phyloP scores from a whole-genome alignment of 129 eudicot genomes.

The Flaveria sonorensis region DNA sequence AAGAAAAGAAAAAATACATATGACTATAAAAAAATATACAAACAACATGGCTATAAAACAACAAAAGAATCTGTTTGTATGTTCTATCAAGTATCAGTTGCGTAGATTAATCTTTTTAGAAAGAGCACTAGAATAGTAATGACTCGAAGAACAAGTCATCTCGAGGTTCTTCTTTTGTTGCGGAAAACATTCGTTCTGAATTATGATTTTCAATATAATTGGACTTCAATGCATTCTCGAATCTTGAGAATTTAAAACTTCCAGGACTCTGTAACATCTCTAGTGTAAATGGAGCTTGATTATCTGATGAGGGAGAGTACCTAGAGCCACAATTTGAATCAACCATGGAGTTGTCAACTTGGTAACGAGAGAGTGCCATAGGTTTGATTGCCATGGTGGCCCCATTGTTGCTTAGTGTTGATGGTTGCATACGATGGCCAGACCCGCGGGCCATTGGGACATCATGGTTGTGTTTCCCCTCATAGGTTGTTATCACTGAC shows the following conservation, averaged over 20 bases:
- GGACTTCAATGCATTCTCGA: slow-evolving; percentile 46
- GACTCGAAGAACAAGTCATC: slow-evolving; percentile 68
- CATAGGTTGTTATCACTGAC: slow-evolving; percentile 88
- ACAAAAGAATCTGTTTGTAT: slow-evolving; percentile 40
- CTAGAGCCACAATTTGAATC: slow-evolving; percentile 33
- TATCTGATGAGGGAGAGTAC: slow-evolving; percentile 33
- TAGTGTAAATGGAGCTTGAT: slow-evolving; percentile 51
- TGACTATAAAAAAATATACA: slow-evolving; percentile 25
- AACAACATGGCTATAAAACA: slow-evolving; percentile 35
- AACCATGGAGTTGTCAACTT: slow-evolving; percentile 32
- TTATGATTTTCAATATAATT: slow-evolving; percentile 41
- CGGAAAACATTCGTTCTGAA: slow-evolving; percentile 39
- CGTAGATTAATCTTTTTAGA: slow-evolving; percentile 11
- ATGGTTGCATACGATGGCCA: slow-evolving; percentile 46
- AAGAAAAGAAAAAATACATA: background rate
- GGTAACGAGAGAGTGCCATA: slow-evolving; percentile 40
- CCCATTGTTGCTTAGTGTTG: slow-evolving; percentile 30
- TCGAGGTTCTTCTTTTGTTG: slow-evolving; percentile 72
- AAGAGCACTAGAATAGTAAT: slow-evolving; percentile 42
- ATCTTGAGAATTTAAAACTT: slow-evolving; percentile 49
- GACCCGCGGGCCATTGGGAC: slow-evolving; percentile 93
- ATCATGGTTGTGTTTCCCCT: slow-evolving; percentile 92
- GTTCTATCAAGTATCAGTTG: slow-evolving; percentile 27
- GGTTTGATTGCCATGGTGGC: slow-evolving; percentile 57
- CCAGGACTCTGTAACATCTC: slow-evolving; percentile 58